Conservation (phyloP, 441 rosid genomes). For the Pelargonium cotyledonis region DNA sequence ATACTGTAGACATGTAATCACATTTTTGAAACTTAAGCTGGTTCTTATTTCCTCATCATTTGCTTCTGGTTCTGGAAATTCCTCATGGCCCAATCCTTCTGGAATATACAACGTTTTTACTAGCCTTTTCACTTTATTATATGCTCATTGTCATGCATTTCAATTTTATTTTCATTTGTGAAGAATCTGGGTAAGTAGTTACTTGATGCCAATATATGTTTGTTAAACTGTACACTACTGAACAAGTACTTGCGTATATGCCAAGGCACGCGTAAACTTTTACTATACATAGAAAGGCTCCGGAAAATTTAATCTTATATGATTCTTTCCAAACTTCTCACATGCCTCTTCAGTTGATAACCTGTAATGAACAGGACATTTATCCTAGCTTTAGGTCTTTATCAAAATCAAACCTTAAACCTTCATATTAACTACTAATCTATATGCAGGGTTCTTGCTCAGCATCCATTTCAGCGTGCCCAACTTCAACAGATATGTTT, state of each 20-base stretch:
- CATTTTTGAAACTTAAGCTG: not conserved
- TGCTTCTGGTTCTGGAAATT: not conserved
- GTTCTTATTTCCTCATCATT: not conserved
- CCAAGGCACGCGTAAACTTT: not conserved
- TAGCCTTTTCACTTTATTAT: not conserved
- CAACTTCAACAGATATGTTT: conserved; percentile 58
- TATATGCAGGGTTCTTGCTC: conserved; percentile 51
- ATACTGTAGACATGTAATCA: too few species aligned
- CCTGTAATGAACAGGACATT: not conserved
- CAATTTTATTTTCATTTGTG: not conserved
- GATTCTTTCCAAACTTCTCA: not conserved
- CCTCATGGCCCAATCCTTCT: not conserved
- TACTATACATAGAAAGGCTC: not conserved
- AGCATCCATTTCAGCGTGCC: conserved; percentile 45
- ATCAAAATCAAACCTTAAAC: not conserved
- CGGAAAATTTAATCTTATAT: not conserved
- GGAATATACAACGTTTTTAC: not conserved
- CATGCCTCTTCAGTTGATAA: not conserved
- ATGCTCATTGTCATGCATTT: not conserved
- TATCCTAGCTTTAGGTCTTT: not conserved
- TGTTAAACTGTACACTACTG: not conserved
- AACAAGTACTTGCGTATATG: not conserved
- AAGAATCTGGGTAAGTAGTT: not conserved
- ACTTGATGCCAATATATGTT: not conserved
- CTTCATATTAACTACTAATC: not conserved